These are phyloP conservation scores for Diaporthe nobilis DNA, from an alignment of 2,329 filamentous ascomycete species.

Conservation along the genomic window DNA sequence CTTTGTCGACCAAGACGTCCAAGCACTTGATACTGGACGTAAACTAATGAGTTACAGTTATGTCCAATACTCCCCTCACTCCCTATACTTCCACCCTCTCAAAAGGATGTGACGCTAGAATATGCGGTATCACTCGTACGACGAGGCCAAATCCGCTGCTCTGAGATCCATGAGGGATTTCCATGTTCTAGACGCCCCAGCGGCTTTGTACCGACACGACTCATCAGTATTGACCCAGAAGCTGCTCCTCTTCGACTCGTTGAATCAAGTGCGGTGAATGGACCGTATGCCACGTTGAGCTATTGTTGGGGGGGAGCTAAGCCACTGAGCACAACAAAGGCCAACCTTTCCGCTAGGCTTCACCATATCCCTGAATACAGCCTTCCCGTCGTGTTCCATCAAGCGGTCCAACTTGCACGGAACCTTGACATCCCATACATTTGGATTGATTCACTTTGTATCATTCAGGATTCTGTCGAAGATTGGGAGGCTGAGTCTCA, in stretches of 20 bases:
- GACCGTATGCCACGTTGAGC: background rate
- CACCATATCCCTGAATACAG: background rate
- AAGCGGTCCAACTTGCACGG: background rate
- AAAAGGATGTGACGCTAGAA: background rate
- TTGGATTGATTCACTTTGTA: background rate
- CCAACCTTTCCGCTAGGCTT: background rate
- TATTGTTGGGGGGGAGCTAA: background rate
- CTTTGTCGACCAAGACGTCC: background rate
- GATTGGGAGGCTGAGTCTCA: background rate
- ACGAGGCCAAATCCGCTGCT: background rate
- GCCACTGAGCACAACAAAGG: background rate
- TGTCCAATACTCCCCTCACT: background rate
- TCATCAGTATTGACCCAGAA: background rate
- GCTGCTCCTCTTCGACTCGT: background rate
- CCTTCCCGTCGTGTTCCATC: background rate
- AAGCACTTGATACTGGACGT: background rate
- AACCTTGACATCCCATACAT: background rate
- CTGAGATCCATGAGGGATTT: fast-evolving
- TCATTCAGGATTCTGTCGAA: background rate
- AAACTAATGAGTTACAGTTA: background rate
- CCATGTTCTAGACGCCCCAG: background rate
- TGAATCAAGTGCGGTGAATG: background rate
- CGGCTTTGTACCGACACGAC: background rate
- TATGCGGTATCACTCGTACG: background rate
- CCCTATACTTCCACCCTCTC: background rate